A percentile compares a stretch with the other conserved stretches of the same genome.
phyloP scores from a whole-genome alignment of 1,284 basidiomycete species.

The Moniliophthora roreri region DNA sequence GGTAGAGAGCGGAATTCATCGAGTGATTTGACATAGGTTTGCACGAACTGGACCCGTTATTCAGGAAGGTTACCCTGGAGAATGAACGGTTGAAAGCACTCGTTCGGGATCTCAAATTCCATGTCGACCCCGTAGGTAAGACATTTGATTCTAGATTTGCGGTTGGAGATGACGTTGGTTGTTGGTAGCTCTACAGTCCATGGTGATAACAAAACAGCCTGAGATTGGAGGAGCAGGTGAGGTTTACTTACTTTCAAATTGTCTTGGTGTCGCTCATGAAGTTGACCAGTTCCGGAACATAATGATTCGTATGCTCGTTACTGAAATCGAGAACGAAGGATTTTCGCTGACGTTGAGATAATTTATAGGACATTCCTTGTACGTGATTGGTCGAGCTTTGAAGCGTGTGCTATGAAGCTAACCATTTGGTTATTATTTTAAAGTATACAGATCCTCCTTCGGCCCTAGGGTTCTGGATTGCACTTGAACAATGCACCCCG shows the following conservation, averaged over 20 bases:
- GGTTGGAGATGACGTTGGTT: background rate
- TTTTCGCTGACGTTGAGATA: background rate
- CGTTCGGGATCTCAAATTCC: constrained; percentile 75
- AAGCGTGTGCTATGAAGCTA: no score
- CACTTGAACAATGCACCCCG: constrained; percentile 84
- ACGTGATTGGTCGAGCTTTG: constrained; percentile 15
- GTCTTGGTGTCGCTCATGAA: constrained; percentile 1
- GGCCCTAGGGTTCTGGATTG: constrained; percentile 95
- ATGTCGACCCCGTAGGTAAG: constrained; percentile 79
- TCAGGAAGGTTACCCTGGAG: constrained; percentile 75
- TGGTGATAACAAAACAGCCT: constrained; percentile 93
- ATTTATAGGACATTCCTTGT: constrained; percentile 69
- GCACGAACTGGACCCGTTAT: constrained; percentile 83
- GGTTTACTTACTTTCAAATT: constrained; percentile 14
- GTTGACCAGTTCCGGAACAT: constrained; percentile 64
- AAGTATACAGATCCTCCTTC: constrained; percentile 91
- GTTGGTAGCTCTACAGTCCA: constrained; percentile 79
- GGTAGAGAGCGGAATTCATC: background rate
- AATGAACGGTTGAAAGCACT: constrained; percentile 67
- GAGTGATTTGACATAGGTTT: constrained; percentile 47
- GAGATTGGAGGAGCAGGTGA: constrained; percentile 86
- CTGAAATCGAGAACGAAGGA: background rate
- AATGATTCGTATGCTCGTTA: constrained; percentile 71
- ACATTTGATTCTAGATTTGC: background rate
- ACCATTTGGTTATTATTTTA: no score